Conservation (phyloP, 2,329 filamentous ascomycete species). For the Aspergillus puulaauensis region DNA sequence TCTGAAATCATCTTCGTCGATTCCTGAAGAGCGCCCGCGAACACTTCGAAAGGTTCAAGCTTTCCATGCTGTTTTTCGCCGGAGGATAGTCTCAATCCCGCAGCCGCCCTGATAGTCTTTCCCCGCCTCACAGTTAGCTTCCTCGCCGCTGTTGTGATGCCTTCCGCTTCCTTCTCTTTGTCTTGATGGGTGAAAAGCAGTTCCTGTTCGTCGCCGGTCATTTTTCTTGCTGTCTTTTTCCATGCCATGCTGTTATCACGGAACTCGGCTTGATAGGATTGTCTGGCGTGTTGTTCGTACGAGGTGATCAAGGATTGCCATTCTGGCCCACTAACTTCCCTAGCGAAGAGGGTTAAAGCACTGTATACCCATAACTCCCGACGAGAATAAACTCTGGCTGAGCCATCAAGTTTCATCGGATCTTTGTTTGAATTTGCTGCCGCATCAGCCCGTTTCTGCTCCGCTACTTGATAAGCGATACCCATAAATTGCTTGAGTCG, state of each 20-base stretch:
- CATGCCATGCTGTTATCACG: slow-evolving; percentile 73
- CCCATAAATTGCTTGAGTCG: slow-evolving; percentile 80
- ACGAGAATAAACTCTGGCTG: slow-evolving; percentile 69
- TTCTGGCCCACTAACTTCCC: slow-evolving; percentile 76
- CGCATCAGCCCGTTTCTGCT: slow-evolving; percentile 66
- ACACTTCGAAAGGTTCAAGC: slow-evolving; percentile 76
- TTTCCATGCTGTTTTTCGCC: slow-evolving; percentile 62
- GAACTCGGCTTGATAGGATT: slow-evolving; percentile 80
- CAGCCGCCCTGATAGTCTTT: slow-evolving; percentile 62
- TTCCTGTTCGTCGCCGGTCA: slow-evolving; percentile 74
- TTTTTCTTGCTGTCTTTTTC: slow-evolving; percentile 75
- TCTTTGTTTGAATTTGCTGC: slow-evolving; percentile 46
- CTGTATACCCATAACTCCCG: slow-evolving; percentile 83
- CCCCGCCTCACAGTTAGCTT: slow-evolving; percentile 93
- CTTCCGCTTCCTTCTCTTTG: slow-evolving; percentile 75
- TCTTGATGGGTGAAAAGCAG: slow-evolving; percentile 88
- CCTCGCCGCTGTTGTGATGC: slow-evolving; percentile 70
- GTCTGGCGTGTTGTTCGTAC: slow-evolving; percentile 75
- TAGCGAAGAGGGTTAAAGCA: slow-evolving; percentile 80
- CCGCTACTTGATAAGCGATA: slow-evolving; percentile 73
- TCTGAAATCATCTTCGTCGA: slow-evolving; percentile 80
- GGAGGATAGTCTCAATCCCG: slow-evolving; percentile 44
- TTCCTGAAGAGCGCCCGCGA: slow-evolving; percentile 76
- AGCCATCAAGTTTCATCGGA: slow-evolving; percentile 64
- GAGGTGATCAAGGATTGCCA: slow-evolving; percentile 78